phyloP scores from a whole-genome alignment of 345 rosid genomes.

The Turritis glabra region DNA sequence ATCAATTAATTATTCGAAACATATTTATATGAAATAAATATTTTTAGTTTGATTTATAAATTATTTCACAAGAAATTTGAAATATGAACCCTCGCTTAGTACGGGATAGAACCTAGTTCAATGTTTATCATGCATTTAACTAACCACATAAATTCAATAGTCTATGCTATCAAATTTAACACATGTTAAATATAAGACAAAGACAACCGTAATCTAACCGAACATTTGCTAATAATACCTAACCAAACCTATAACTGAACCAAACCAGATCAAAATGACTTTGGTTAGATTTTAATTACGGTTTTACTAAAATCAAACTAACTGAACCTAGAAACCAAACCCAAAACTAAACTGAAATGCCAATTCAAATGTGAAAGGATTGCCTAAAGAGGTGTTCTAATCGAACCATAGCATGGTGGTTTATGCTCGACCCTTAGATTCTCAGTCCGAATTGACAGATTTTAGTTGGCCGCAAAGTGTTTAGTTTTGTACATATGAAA shows the following conservation, averaged over 20 bases:
- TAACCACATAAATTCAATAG: not conserved
- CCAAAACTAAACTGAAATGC: not conserved
- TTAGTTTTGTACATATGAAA: slow-evolving; percentile 14
- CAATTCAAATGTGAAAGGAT: slow-evolving; percentile 16
- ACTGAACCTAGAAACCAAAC: not conserved
- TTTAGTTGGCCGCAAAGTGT: slow-evolving; percentile 18
- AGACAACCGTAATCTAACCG: not conserved
- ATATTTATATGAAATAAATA: too few species aligned
- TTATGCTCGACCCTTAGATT: not conserved
- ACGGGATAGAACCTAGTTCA: too few species aligned
- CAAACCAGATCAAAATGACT: not conserved
- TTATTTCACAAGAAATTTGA: too few species aligned
- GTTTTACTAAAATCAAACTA: not conserved
- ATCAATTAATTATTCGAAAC: too few species aligned
- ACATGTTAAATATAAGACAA: not conserved
- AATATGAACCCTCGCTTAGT: too few species aligned
- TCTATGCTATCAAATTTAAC: not conserved
- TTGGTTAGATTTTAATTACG: not conserved
- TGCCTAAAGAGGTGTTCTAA: not conserved
- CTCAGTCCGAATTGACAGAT: not conserved
- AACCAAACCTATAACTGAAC: not conserved
- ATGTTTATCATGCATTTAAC: not conserved
- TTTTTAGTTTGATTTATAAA: too few species aligned
- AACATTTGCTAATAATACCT: not conserved
- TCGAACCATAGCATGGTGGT: not conserved